Evolutionary conservation across 1,139 yeast genomes (phyloP), one percentile per base, ranked within the genome.

Genomic region (Yamadazyma diddensiae): DNA sequence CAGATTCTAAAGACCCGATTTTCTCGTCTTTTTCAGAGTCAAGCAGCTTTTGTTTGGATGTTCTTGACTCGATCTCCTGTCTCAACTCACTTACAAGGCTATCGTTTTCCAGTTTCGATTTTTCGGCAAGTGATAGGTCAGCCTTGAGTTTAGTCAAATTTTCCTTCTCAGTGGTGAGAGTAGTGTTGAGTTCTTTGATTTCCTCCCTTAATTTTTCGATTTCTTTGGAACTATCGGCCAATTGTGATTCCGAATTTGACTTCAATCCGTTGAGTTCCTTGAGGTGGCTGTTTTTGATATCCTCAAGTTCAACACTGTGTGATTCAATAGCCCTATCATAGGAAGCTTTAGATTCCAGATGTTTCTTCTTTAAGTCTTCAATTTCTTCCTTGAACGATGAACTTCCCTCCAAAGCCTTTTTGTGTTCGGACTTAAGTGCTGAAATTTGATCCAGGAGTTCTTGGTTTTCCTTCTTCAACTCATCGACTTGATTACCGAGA

Each of bases 61-160:
- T 12, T 22, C 25, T 5, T 22, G 25, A 13, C 10, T 13, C 10
- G 15, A 11, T 7, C 15, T 22, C 10, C 6, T 22, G 15, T 11
- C 15, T n/a, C n/a, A n/a, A n/a, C n/a, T n/a, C n/a, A n/a, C n/a
- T n/a, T n/a, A n/a, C n/a, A n/a, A n/a, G n/a, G n/a, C n/a, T n/a
- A n/a, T n/a, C n/a, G 17, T 23, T n/a, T 23, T 17, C 22, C n/a
- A 26, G 23, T 15, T 15, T 25, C 21, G 15, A 5, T 15, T 19
- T 11, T 15, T 8, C 11, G 5, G 28, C 14, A 21, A n/a, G 12
- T n/a, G n/a, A n/a, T n/a, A n/a, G n/a, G n/a, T n/a, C n/a, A n/a
- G n/a, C n/a, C n/a, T n/a, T n/a, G n/a, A n/a, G n/a, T n/a, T n/a
- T n/a, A n/a, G 20, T 18, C 9, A 9, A 18, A 6, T 18, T 18